Evolutionary conservation across 2,329 filamentous ascomycete species (phyloP), one percentile per base, ranked within the genome.

Genomic region (Bimuria novae-zelandiae): DNA sequence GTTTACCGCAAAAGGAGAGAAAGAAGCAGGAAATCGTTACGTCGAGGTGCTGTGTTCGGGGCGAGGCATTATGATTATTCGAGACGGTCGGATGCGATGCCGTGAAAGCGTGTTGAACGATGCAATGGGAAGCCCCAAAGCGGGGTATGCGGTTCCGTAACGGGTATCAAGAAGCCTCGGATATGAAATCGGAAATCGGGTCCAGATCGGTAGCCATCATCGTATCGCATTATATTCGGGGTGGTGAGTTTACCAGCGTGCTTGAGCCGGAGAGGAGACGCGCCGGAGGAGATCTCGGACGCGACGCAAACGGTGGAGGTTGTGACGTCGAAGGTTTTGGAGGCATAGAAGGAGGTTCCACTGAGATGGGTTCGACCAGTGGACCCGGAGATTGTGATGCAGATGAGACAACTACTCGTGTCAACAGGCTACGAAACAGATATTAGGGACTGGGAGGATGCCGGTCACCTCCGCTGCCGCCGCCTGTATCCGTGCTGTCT

Each of bases 401-500:
- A 21, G 64, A 62, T 27, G 66, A 63, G 36, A 57, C 33, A 45
- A 53, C 69, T 72, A 64, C 46, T 57, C 19, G 51, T 36, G 60
- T 71, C 57, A 71, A 71, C 54, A 54, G 53, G 56, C 58, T 52
- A 43, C 51, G 54, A 51, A 51, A 39, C 30, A 45, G 49, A 48
- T 56, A 55, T 49, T 62, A 69, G 40, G 69, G 68, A 56, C 64
- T 70, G 43, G 64, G 64, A 64, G 64, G 65, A 54, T 44, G 56
- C 56, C 65, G 53, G 45, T 69, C 69, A 72, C 69, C 69, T 70
- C 70, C 67, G 52, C 60, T 66, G 36, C 68, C 63, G 53, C 56
- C 62, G 33, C 66, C 67, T 42, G 59, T 61, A 43, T 68, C 68
- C 22, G 68, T 72, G 55, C 65, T 71, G 67, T 97, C 92, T 54